A percentile compares a stretch with the other conserved stretches of the same genome.
phyloP scores from a whole-genome alignment of 2,329 filamentous ascomycete genomes.

The Aspergillus sp. region DNA sequence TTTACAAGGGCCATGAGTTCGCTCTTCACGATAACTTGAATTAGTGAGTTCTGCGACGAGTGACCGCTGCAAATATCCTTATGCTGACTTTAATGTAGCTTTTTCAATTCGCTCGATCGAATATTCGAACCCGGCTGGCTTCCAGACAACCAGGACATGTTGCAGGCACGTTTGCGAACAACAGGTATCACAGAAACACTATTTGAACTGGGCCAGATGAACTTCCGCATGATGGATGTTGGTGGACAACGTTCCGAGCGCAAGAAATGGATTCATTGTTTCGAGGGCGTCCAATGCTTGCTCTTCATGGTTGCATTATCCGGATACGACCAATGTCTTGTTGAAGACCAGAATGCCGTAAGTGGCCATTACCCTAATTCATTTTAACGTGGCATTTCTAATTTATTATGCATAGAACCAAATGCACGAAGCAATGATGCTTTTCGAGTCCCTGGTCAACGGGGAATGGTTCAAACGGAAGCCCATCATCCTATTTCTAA shows the following conservation, averaged over 20 bases:
- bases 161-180: slow-evolving; percentile 84
- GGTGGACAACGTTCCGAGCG: slow-evolving; percentile 89
- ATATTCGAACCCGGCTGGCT: slow-evolving; percentile 76
- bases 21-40: slow-evolving; percentile 92
- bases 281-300: slow-evolving; percentile 89
- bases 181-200: slow-evolving; percentile 95
- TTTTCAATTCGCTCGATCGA: slow-evolving; percentile 75
- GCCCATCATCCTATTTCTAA: slow-evolving; percentile 78
- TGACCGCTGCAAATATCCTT: not conserved
- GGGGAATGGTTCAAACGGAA: slow-evolving; percentile 84
- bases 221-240: slow-evolving; percentile 96
- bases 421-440: slow-evolving; percentile 87
- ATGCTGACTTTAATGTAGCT: slow-evolving; percentile 54
- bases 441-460: slow-evolving; percentile 83
- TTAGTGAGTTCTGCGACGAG: slow-evolving; percentile 64
- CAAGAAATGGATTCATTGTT: slow-evolving; percentile 98
- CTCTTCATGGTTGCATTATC: slow-evolving; percentile 94
- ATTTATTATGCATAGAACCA: slow-evolving; percentile 63
- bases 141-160: slow-evolving; percentile 89
- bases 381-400: not conserved
- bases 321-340: slow-evolving; percentile 92
- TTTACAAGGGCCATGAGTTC: slow-evolving; percentile 92
- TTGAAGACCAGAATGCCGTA: slow-evolving; percentile 95
- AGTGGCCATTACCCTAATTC: slow-evolving; percentile 38
- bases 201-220: slow-evolving; percentile 87